A percentile compares a stretch with the other conserved stretches of the same genome.
These are phyloP conservation scores for Lodderomyces margitis DNA, from an alignment of 1,139 yeast species.

Conservation along the genomic window DNA sequence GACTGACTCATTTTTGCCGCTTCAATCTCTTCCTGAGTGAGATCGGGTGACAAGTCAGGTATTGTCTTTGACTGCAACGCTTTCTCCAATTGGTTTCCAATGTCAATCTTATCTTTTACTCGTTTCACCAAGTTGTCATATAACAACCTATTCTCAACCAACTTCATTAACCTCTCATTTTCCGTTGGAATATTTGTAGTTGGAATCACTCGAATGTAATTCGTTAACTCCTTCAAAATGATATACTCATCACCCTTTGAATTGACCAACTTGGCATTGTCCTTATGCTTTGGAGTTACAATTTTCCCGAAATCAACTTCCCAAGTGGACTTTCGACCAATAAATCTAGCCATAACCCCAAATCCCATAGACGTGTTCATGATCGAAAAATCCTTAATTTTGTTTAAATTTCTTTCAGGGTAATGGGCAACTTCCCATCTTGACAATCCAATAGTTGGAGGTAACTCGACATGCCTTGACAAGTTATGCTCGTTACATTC, in stretches of 20 bases:
- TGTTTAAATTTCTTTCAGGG: constrained; percentile 14
- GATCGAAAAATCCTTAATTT: constrained; percentile 22
- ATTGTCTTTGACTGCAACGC: constrained; percentile 17
- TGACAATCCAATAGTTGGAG: constrained; percentile 38
- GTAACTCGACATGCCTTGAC: constrained; percentile 34
- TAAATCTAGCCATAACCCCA: constrained; percentile 39
- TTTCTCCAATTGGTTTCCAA: constrained; percentile 21
- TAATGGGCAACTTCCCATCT: constrained; percentile 17
- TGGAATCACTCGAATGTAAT: constrained; percentile 32
- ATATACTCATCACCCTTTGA: constrained; percentile 42
- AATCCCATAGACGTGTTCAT: constrained; percentile 35
- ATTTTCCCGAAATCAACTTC: constrained; percentile 17
- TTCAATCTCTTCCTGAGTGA: constrained; percentile 20
- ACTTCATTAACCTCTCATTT: constrained; percentile 18
- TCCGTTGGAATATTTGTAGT: constrained; percentile 15
- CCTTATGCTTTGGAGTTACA: constrained; percentile 8
- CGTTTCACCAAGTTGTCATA: constrained; percentile 28
- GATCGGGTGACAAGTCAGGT: not conserved
- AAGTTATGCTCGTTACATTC: constrained; percentile 36
- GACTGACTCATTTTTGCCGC: constrained; percentile 21
- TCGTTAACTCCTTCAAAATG: constrained; percentile 33
- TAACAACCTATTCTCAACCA: constrained; percentile 21
- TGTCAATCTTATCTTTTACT: constrained; percentile 28
- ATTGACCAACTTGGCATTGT: constrained; percentile 31
- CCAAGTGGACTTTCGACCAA: constrained; percentile 33